Conservation (phyloP, 1,284 basidiomycete genomes). For the Golubevia pallescens region DNA sequence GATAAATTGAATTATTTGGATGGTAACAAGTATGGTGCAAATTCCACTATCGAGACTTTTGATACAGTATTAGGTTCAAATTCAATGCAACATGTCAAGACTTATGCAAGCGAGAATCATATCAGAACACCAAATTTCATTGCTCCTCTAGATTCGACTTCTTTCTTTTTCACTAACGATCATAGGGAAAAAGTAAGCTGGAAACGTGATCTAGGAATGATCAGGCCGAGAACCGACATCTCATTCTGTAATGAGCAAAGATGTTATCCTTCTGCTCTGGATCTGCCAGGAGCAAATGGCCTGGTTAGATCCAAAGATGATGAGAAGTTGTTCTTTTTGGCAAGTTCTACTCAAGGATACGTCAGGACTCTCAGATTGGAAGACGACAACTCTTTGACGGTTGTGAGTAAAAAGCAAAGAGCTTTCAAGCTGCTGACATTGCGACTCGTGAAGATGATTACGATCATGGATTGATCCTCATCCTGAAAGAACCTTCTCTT, state of each 20-base stretch:
- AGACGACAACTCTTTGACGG: not conserved
- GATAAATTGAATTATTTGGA: not conserved
- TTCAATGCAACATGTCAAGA: conserved; percentile 33
- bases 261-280: not conserved
- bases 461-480: not conserved
- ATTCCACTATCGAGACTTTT: conserved; percentile 49
- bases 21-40: conserved; percentile 30
- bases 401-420: not conserved
- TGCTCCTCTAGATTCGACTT: conserved; percentile 36
- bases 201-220: conserved; percentile 7
- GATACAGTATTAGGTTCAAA: conserved; percentile 34
- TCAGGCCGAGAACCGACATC: not conserved
- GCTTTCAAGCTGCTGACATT: not conserved
- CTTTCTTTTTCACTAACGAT: conserved; percentile 49
- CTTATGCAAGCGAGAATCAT: conserved; percentile 21
- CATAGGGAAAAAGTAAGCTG: conserved; percentile 30
- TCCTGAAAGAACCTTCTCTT: not conserved
- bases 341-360: not conserved
- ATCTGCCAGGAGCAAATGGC: not conserved
- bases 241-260: not conserved
- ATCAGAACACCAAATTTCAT: conserved; percentile 51
- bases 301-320: not conserved
- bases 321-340: not conserved
- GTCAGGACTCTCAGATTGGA: not conserved
- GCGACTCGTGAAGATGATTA: no score